Conservation (phyloP, 768 basidiomycete species). For the Rhodosporidiobolus sp. region DNA sequence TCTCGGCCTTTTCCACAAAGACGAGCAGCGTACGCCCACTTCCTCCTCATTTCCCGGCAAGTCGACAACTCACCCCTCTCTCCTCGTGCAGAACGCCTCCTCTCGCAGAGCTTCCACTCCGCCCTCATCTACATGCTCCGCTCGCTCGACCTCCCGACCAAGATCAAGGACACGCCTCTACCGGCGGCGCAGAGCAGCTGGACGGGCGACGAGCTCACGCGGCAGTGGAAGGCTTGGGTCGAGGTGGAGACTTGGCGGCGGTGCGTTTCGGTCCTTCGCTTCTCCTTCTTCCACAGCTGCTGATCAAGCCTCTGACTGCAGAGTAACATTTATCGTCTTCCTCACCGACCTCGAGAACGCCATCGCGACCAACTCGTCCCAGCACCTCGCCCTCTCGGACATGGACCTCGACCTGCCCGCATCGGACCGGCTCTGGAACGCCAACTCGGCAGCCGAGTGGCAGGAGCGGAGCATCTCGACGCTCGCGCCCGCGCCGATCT, state of each 20-base stretch:
- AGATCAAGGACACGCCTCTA: slow-evolving; percentile 1
- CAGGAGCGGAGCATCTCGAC: background rate
- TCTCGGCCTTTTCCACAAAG: slow-evolving; percentile 37
- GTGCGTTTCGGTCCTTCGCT: background rate
- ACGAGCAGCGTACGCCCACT: slow-evolving; percentile 31
- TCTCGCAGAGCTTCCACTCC: slow-evolving; percentile 36
- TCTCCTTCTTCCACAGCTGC: background rate
- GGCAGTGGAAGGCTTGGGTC: slow-evolving; percentile 31
- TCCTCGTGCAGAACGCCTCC: slow-evolving; percentile 23
- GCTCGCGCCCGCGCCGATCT: background rate
- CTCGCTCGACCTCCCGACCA: slow-evolving; percentile 23
- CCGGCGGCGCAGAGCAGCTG: background rate
- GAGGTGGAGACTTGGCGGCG: slow-evolving; percentile 34
- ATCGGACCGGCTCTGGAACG: slow-evolving; percentile 26
- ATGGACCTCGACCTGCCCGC: slow-evolving; percentile 29
- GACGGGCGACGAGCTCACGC: background rate
- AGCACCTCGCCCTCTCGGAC: slow-evolving; percentile 22
- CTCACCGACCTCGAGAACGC: slow-evolving; percentile 38
- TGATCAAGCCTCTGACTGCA: background rate
- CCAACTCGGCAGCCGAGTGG: slow-evolving; percentile 18
- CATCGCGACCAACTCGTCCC: slow-evolving; percentile 10
- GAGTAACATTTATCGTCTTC: slow-evolving; percentile 40
- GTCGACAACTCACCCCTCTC: background rate
- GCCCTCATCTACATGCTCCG: slow-evolving; percentile 35
- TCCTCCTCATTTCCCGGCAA: background rate